Conservation (phyloP, 805 yeast genomes). For the Scheffersomyces amazonensis region DNA sequence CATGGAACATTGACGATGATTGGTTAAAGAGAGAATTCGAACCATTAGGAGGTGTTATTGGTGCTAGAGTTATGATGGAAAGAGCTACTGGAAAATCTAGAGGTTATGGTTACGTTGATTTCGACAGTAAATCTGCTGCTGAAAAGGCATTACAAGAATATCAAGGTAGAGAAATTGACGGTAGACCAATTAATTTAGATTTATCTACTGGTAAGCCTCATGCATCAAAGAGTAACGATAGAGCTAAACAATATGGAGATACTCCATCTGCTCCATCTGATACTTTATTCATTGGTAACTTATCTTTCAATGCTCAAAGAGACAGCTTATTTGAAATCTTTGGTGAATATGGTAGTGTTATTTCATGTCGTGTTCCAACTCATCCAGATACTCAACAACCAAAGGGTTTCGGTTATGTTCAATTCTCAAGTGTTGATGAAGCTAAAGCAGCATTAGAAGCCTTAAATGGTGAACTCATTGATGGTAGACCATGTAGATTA, state of each 20-base stretch:
- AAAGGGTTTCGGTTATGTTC: constrained; percentile 98
- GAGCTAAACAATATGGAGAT: constrained; percentile 91
- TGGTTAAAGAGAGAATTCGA: constrained; percentile 90
- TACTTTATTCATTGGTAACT: constrained; percentile 93
- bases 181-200: constrained; percentile 94
- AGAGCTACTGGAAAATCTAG: constrained; percentile 89
- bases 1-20: constrained; percentile 96
- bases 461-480: constrained; percentile 83
- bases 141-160: constrained; percentile 79
- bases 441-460: constrained; percentile 87
- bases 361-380: constrained; percentile 93
- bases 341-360: constrained; percentile 73
- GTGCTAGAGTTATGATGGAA: constrained; percentile 93
- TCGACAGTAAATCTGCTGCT: constrained; percentile 71
- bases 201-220: constrained; percentile 83
- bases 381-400: constrained; percentile 99
- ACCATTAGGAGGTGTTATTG: constrained; percentile 71
- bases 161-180: constrained; percentile 95
- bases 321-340: constrained; percentile 74
- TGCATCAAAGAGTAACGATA: constrained; percentile 57
- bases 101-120: constrained; percentile 98
- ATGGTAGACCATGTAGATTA: constrained; percentile 90
- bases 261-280: constrained; percentile 89
- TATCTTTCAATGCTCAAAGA: constrained; percentile 85
- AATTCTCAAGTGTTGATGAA: constrained; percentile 80